A percentile compares a stretch with the other conserved stretches of the same genome.
phyloP scores from a whole-genome alignment of 805 yeast species.

The Metschnikowia noctiluminum region DNA sequence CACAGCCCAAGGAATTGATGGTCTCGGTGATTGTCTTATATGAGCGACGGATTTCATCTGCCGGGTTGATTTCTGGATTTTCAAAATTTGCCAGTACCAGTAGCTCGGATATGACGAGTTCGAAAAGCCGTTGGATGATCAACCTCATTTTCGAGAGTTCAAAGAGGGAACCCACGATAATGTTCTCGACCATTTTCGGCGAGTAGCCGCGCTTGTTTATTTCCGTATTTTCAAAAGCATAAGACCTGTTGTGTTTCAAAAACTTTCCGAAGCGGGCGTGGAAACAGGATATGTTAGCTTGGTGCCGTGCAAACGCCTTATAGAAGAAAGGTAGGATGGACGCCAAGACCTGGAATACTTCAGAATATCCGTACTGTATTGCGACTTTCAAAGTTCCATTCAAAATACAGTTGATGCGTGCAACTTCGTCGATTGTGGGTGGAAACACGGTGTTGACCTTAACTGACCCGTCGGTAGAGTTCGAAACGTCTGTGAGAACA shows the following conservation, averaged over 20 bases:
- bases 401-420: conserved; percentile 82
- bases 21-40: conserved; percentile 57
- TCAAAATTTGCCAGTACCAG: conserved; percentile 19
- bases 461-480: conserved; percentile 53
- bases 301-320: conserved; percentile 90
- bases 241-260: conserved; percentile 25
- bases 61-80: conserved; percentile 18
- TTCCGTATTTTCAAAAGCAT: conserved; percentile 25
- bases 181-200: conserved; percentile 31
- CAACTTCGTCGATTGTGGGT: conserved; percentile 92
- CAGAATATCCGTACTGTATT: conserved; percentile 64
- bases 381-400: conserved; percentile 73
- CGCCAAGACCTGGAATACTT: conserved; percentile 76
- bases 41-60: conserved; percentile 33
- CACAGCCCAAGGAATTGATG: conserved; percentile 78
- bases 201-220: conserved; percentile 32
- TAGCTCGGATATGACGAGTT: conserved; percentile 44
- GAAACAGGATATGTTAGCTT: conserved; percentile 80
- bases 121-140: conserved; percentile 59
- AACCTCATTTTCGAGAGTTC: conserved; percentile 71
- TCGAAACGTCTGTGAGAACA: conserved; percentile 45
- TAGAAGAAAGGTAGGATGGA: conserved; percentile 84
- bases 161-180: conserved; percentile 61
- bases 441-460: conserved; percentile 80
- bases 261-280: conserved; percentile 47